phyloP scores from a whole-genome alignment of 306 rosid species.

The Dalbergia cochinchinensis region DNA sequence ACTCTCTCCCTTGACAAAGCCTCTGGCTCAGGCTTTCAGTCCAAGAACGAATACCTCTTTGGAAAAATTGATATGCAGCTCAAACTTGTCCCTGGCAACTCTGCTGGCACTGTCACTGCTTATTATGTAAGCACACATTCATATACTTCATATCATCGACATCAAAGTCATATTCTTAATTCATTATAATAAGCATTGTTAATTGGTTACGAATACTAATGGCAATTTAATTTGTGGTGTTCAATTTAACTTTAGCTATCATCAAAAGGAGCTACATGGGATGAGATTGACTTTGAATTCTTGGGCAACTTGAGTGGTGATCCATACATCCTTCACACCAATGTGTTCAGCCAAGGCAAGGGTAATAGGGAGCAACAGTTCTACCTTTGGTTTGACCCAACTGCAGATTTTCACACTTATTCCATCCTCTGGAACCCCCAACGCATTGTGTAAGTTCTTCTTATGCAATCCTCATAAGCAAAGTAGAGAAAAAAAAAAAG shows the following conservation, averaged over 20 bases:
- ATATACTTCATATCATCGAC: too few species aligned
- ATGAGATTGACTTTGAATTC: conserved; percentile 79
- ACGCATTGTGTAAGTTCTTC: conserved; percentile 55
- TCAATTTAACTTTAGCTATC: conserved; percentile 32
- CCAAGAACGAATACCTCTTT: conserved; percentile 59
- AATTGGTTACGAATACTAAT: not conserved
- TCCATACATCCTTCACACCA: conserved; percentile 72
- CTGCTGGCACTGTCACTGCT: conserved; percentile 65
- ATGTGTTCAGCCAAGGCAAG: conserved; percentile 70
- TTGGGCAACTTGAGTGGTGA: conserved; percentile 76
- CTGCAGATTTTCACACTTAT: conserved; percentile 72
- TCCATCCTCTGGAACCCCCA: conserved; percentile 75
- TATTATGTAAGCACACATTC: conserved; percentile 47
- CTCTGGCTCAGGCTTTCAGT: conserved; percentile 73
- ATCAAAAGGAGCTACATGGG: conserved; percentile 66
- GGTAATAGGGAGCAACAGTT: conserved; percentile 87
- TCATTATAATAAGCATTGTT: too few species aligned
- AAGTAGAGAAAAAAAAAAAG: too few species aligned
- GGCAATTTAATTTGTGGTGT: not conserved
- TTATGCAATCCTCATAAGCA: not conserved
- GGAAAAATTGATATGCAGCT: conserved; percentile 54
- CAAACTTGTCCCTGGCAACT: conserved; percentile 51
- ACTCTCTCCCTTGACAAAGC: conserved; percentile 62
- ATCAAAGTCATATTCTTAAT: not conserved
- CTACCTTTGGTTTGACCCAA: conserved; percentile 79